Percentiles rank a stretch among this genome's conserved stretches.
phyloP scores from a whole-genome alignment of 2,329 filamentous ascomycete species.

The Leptoxyphium fumago region DNA sequence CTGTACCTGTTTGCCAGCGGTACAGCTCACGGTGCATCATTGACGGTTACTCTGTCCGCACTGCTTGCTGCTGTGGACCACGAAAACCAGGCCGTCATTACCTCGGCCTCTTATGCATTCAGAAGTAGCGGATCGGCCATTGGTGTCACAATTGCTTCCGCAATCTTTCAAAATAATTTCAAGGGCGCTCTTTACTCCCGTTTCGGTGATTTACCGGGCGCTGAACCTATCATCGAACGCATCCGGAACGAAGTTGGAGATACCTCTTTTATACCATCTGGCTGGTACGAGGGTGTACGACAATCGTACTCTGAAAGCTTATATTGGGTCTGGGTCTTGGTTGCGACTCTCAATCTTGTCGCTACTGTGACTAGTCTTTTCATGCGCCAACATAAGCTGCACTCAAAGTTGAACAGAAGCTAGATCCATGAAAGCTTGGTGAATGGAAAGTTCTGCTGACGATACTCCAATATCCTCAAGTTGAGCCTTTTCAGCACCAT shows the following conservation, averaged over 20 bases:
- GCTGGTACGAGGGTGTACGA: conserved; percentile 53
- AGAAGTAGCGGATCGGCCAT: conserved; percentile 55
- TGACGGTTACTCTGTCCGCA: conserved; percentile 63
- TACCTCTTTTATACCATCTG: conserved; percentile 49
- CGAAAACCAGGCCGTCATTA: conserved; percentile 67
- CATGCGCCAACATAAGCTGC: conserved; percentile 64
- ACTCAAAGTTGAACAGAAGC: conserved; percentile 45
- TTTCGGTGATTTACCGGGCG: conserved; percentile 49
- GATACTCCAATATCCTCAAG: no score
- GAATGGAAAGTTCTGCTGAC: no score
- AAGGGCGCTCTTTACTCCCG: conserved; percentile 46
- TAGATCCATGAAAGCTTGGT: background rate
- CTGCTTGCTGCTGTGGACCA: conserved; percentile 67
- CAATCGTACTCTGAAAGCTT: conserved; percentile 61
- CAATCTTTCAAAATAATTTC: conserved; percentile 70
- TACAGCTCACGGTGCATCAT: conserved; percentile 57
- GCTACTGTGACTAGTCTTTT: conserved; percentile 45
- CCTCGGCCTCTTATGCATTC: conserved; percentile 64
- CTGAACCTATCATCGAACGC: conserved; percentile 48
- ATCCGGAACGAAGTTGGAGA: conserved; percentile 59
- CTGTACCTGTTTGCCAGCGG: conserved; percentile 55
- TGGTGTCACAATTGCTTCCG: conserved; percentile 56
- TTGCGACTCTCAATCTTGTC: conserved; percentile 45
- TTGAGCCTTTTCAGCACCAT: no score
- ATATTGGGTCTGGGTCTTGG: conserved; percentile 54